Conservation (phyloP, 176 grass and related monocot genomes). For the Elaeis guineensis region DNA sequence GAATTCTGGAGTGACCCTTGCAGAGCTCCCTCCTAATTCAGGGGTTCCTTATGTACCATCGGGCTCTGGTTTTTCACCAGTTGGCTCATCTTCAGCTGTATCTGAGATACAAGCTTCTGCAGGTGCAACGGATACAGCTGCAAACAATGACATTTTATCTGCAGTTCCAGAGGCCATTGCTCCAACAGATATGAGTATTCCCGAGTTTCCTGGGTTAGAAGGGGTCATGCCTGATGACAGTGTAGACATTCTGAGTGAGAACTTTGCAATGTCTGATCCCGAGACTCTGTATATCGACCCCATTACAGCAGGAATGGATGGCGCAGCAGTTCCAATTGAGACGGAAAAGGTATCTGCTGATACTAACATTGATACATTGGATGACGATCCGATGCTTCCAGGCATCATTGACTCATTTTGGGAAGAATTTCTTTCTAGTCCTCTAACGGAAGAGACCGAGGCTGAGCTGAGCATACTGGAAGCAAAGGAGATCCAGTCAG, state of each 20-base stretch:
- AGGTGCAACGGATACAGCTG: slow-evolving; percentile 17
- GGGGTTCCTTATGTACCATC: slow-evolving; percentile 32
- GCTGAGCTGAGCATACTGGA: slow-evolving; percentile 46
- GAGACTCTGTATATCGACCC: slow-evolving; percentile 39
- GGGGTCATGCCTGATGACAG: slow-evolving; percentile 34
- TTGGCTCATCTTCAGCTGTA: slow-evolving; percentile 35
- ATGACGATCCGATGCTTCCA: slow-evolving; percentile 59
- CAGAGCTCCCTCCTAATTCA: slow-evolving; percentile 49
- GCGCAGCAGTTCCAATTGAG: slow-evolving; percentile 47
- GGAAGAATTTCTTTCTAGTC: slow-evolving; percentile 86
- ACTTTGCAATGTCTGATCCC: slow-evolving; percentile 45
- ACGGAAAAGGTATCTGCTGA: slow-evolving; percentile 48
- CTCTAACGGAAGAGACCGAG: slow-evolving; percentile 45
- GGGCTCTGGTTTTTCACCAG: slow-evolving; percentile 59
- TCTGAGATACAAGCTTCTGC: slow-evolving; percentile 43
- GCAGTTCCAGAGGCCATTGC: slow-evolving; percentile 36
- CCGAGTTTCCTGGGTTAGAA: slow-evolving; percentile 45
- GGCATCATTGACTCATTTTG: slow-evolving; percentile 84
- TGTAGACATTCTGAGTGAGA: slow-evolving; percentile 33
- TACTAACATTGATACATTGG: neutral
- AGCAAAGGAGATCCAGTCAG: slow-evolving; percentile 23
- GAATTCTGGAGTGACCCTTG: slow-evolving; percentile 74
- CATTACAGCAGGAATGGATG: slow-evolving; percentile 36
- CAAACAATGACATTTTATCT: slow-evolving; percentile 22
- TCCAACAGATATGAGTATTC: slow-evolving; percentile 32